phyloP scores from a whole-genome alignment of 2,329 filamentous ascomycete species.

The Neonectria faginata region DNA sequence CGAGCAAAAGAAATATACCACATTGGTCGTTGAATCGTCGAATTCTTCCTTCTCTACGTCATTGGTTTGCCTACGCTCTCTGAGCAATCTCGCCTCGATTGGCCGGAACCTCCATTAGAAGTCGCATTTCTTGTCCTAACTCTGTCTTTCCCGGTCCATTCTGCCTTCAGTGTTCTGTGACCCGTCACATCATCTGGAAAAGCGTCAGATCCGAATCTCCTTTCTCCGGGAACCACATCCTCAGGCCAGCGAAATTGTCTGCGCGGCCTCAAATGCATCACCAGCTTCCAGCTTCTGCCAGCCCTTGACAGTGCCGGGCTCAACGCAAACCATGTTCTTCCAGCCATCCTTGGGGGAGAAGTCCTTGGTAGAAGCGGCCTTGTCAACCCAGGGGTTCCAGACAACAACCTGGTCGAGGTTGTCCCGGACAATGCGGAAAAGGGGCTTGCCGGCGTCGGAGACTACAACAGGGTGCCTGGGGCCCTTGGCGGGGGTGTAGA shows the following conservation, averaged over 20 bases:
- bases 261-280: slow-evolving; percentile 72
- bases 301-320: slow-evolving; percentile 84
- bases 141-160: slow-evolving; percentile 5
- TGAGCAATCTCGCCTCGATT: slow-evolving; percentile 14
- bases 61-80: slow-evolving; percentile 8
- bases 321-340: slow-evolving; percentile 93
- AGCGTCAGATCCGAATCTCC: slow-evolving; percentile 20
- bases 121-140: slow-evolving; percentile 9
- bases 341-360: slow-evolving; percentile 91
- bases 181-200: slow-evolving; percentile 6
- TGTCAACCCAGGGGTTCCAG: slow-evolving; percentile 96
- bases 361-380: slow-evolving; percentile 83
- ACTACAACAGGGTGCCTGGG: slow-evolving; percentile 71
- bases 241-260: slow-evolving; percentile 62
- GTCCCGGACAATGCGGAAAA: slow-evolving; percentile 82
- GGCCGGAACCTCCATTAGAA: neutral
- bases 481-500: slow-evolving; percentile 79
- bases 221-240: neutral
- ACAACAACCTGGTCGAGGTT: slow-evolving; percentile 90
- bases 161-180: slow-evolving; percentile 11
- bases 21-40: slow-evolving; percentile 22
- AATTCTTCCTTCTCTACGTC: slow-evolving; percentile 31
- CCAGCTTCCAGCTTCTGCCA: slow-evolving; percentile 90
- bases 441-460: slow-evolving; percentile 69
- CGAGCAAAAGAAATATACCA: slow-evolving; percentile 17